These are phyloP conservation scores for Yarrowia bubula DNA, from an alignment of 805 yeast species.

Conservation along the genomic window DNA sequence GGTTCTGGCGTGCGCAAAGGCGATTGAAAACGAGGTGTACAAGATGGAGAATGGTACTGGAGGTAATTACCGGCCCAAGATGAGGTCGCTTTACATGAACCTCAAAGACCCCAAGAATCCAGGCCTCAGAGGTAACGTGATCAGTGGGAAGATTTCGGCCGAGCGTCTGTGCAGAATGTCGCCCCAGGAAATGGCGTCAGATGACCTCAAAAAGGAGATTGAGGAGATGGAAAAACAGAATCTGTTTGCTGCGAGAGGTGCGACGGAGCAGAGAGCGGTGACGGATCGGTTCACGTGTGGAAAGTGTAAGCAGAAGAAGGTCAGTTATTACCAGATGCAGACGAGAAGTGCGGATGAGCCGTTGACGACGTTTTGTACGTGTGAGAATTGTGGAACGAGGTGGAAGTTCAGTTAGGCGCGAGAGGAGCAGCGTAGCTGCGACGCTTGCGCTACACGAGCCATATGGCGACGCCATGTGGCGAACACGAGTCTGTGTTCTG, in stretches of 20 bases:
- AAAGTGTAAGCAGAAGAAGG: slow-evolving; percentile 95
- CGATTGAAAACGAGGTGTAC: slow-evolving; percentile 72
- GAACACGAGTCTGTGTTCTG: too few species aligned
- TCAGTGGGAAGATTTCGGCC: slow-evolving; percentile 65
- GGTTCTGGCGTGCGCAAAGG: slow-evolving; percentile 61
- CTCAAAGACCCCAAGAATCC: slow-evolving; percentile 88
- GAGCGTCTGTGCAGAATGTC: slow-evolving; percentile 70
- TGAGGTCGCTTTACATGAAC: slow-evolving; percentile 83
- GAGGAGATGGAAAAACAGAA: slow-evolving; percentile 85
- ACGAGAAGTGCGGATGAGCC: slow-evolving; percentile 99
- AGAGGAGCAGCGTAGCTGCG: background rate
- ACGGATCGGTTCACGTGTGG: slow-evolving; percentile 98
- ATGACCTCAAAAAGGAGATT: slow-evolving; percentile 76
- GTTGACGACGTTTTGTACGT: slow-evolving; percentile 94
- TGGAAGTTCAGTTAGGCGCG: slow-evolving; percentile 81
- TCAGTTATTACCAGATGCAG: slow-evolving; percentile 95
- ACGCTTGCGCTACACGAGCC: too few species aligned
- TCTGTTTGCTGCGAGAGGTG: slow-evolving; percentile 95
- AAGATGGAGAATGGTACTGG: slow-evolving; percentile 53
- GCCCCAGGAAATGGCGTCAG: slow-evolving; percentile 96
- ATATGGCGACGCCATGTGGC: background rate
- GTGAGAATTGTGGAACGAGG: slow-evolving; percentile 87
- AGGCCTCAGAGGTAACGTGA: slow-evolving; percentile 67
- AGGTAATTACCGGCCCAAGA: slow-evolving; percentile 52
- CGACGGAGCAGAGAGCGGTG: slow-evolving; percentile 90